Percentiles rank a stretch among this genome's conserved stretches.
phyloP scores from a whole-genome alignment of 2,329 filamentous ascomycete genomes.

The Xylariaceae sp. region DNA sequence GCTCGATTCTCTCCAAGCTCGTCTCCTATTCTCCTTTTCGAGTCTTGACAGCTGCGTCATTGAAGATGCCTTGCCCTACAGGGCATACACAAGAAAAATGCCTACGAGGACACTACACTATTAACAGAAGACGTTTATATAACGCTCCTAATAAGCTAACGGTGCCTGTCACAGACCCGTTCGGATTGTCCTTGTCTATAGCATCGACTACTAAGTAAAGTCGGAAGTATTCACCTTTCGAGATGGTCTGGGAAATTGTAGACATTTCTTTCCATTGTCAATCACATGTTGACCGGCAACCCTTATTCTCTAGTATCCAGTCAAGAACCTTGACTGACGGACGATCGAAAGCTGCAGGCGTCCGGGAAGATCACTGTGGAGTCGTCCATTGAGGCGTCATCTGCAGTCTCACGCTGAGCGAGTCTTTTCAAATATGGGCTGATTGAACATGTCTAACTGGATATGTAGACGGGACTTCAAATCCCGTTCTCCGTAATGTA shows the following conservation, averaged over 20 bases:
- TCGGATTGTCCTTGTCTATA: background rate
- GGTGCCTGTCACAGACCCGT: background rate
- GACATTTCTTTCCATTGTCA: too few relatives aligned
- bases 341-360: background rate
- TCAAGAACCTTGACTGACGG: too few relatives aligned
- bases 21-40: background rate
- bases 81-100: background rate
- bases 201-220: too few relatives aligned
- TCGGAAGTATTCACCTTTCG: too few relatives aligned
- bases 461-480: background rate
- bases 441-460: background rate
- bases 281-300: too few relatives aligned
- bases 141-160: too few relatives aligned
- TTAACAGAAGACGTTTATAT: too few relatives aligned
- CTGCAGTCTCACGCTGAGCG: background rate
- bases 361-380: background rate
- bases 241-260: background rate
- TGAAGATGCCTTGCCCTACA: background rate
- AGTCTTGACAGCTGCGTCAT: background rate
- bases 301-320: too few relatives aligned
- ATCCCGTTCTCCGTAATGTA: too few relatives aligned
- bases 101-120: background rate
- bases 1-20: background rate
- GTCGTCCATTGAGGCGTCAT: background rate
- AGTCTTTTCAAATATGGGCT: background rate